Base-by-base conservation (phyloP, 805 yeast species). In the Barnettozyma sp. region DNA sequence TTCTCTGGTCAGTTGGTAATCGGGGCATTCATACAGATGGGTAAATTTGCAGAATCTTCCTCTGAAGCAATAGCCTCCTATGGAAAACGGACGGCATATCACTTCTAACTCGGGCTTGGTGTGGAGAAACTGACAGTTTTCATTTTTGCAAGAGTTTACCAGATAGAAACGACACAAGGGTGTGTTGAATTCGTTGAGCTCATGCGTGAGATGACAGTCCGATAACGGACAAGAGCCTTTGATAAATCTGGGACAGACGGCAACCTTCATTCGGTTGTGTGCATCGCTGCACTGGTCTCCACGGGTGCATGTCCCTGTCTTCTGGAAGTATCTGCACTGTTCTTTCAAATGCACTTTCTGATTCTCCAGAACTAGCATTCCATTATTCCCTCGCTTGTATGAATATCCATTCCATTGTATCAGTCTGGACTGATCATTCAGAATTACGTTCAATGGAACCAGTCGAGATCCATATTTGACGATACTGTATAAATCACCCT, bases 11-110 rank as follows among this genome's bases (percentile, higher is more conserved):
- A 73, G 76, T 43, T 73, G 78, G 45, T 68, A 71, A 49, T 82
- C 90, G 0, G 94, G 90, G 57, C 94, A 83, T 39, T 73, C 72
- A 45, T 63, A 69, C 12, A 59, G 56, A 50, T 83, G 94, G 23
- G 68, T 55, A 30, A 70, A 67, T 6, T 69, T 64, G 50, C 94
- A 83, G 21, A 49, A 43, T 18, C 58, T 49, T 0, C 92, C 94
- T 17, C 71, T 55, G 21, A 62, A 70, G 55, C 94, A 84, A 59
- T 71, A 81, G 1, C 88, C 87, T 13, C 73, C 72, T 22, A 77
- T 47, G 5, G 88, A 70, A 60, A 83, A 84, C 20, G 71, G 76
- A 16, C 84, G 63, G 50, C 94, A 83, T 1, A 74, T 62, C 4
- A 76, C 58, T 20, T 62, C 66, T 30, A 54, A 47, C 19, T 45